Conservation (phyloP, 495 filamentous ascomycete species). For the Beverwykella pulmonaria region DNA sequence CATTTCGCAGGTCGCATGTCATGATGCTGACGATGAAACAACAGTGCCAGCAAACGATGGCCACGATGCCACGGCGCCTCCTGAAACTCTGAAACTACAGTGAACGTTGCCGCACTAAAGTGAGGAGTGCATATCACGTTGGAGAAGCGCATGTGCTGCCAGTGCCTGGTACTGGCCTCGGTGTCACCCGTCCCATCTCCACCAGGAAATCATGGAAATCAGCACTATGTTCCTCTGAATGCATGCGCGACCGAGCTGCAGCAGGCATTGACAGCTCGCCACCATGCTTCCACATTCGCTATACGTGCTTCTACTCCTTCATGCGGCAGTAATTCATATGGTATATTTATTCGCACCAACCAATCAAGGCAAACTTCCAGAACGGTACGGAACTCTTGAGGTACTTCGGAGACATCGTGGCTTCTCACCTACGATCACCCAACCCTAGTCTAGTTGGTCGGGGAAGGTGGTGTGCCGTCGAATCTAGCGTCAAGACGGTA, state of each 20-base stretch:
- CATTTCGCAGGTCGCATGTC: constrained; percentile 2
- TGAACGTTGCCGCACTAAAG: constrained; percentile 19
- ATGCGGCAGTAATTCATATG: neutral
- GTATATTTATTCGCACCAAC: neutral
- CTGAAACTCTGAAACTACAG: constrained; percentile 27
- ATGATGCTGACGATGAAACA: constrained; percentile 27
- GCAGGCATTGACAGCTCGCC: neutral
- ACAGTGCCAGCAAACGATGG: constrained; percentile 1
- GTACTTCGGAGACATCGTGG: neutral
- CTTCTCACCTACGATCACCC: neutral
- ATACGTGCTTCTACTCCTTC: neutral
- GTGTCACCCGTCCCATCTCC: neutral
- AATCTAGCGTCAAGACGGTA: neutral
- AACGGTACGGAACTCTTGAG: neutral
- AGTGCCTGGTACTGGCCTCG: neutral
- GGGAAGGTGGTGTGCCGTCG: neutral
- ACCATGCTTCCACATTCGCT: neutral
- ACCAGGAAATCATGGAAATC: neutral
- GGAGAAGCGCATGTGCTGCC: constrained; percentile 8
- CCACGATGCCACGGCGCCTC: neutral
- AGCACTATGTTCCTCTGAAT: neutral
- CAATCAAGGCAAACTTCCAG: neutral
- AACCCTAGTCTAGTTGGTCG: neutral
- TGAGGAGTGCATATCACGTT: constrained; percentile 3
- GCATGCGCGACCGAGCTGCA: neutral